Conservation (phyloP, 352 stramenopile species). For the Phytophthora megakarya region DNA sequence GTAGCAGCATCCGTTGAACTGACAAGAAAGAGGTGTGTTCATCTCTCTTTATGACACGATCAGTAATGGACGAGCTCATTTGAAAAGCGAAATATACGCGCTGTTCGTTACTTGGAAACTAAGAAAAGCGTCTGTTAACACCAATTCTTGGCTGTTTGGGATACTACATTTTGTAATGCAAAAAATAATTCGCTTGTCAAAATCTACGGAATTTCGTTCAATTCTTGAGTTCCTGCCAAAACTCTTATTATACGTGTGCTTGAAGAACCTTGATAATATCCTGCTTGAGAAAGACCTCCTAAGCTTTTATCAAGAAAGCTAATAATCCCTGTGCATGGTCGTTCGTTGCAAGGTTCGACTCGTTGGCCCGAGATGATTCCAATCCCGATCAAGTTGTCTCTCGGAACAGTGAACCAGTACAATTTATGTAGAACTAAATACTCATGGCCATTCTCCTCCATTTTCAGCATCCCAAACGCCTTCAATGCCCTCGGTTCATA, state of each 20-base stretch:
- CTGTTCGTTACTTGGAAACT: no score
- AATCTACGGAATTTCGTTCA: neutral
- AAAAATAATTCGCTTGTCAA: no score
- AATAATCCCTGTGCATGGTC: slow-evolving; percentile 6
- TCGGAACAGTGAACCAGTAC: slow-evolving; percentile 17
- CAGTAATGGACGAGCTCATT: no score
- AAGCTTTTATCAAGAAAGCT: slow-evolving; percentile 7
- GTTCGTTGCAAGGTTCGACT: slow-evolving; percentile 16
- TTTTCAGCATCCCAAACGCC: slow-evolving; percentile 20
- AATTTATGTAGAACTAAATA: slow-evolving; percentile 24
- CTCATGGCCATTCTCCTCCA: slow-evolving; percentile 15
- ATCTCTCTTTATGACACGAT: no score
- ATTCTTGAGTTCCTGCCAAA: slow-evolving; percentile 1
- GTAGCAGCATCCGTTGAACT: neutral
- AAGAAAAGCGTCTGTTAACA: no score
- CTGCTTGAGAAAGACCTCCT: neutral
- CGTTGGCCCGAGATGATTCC: slow-evolving; percentile 18
- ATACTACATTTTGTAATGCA: no score
- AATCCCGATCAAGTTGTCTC: slow-evolving; percentile 19
- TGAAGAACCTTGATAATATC: neutral
- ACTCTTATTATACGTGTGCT: neutral
- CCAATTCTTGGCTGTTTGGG: no score
- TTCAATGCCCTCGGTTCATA: slow-evolving; percentile 13
- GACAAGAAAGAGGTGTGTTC: neutral
- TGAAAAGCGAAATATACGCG: no score